phyloP scores from a whole-genome alignment of 1,284 basidiomycete species.

The Puccinia coronata region DNA sequence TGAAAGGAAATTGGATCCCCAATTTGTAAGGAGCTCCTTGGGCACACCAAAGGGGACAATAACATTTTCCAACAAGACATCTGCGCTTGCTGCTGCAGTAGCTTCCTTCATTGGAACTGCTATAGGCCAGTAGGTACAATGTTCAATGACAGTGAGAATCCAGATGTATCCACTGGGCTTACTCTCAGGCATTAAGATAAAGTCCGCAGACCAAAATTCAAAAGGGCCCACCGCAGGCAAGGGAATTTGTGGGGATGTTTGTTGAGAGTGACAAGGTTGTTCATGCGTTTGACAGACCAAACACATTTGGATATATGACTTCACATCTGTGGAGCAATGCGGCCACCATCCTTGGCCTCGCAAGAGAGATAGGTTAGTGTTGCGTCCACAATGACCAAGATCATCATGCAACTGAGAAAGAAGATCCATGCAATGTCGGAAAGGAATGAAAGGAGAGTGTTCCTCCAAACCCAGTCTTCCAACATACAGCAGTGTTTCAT shows the following conservation, averaged over 20 bases:
- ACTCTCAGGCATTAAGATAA: not conserved
- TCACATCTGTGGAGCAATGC: not conserved
- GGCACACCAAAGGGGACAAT: conserved; percentile 8
- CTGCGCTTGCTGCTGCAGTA: not conserved
- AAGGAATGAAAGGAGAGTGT: not conserved
- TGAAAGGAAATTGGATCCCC: not conserved
- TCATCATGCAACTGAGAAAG: not conserved
- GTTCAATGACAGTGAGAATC: too few relatives aligned
- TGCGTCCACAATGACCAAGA: not conserved
- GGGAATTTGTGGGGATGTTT: not conserved
- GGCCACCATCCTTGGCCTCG: conserved; percentile 8
- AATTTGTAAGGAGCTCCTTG: not conserved
- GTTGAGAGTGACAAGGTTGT: not conserved
- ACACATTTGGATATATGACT: not conserved
- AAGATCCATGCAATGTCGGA: not conserved
- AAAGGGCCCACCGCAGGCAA: not conserved
- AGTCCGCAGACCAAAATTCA: conserved; percentile 7
- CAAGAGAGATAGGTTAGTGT: not conserved
- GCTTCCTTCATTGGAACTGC: conserved; percentile 21
- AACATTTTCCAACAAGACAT: not conserved
- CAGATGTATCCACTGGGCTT: too few relatives aligned
- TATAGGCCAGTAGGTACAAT: too few relatives aligned
- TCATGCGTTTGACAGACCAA: not conserved
- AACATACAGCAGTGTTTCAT: not conserved
- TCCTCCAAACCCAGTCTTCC: not conserved